Base-by-base conservation (phyloP, 225 moss, liverwort and hornwort genomes). In the Thuidium tamariscinum region DNA sequence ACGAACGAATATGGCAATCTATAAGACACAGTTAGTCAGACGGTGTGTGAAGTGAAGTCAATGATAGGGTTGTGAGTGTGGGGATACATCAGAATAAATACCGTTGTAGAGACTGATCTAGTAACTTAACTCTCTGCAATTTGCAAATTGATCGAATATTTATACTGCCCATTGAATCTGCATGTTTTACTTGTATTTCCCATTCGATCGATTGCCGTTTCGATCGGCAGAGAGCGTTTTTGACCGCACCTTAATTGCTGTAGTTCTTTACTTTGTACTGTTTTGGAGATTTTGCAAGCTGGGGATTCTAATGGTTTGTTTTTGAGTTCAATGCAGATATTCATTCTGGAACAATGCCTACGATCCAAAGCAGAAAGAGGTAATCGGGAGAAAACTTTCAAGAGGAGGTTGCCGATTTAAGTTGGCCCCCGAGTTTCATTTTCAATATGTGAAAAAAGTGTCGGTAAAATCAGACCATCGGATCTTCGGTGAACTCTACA, bases 301-400 rank as follows among this genome's bases (percentile, higher is more conserved):
- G 37, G 54, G 59, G 59, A 36, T 59, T 56, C 27, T 27, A 59
- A 59, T 37, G 54, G 16, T 25, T 56, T 48, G 34, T 16, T 49
- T 80, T 37, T 13, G 42, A 78, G 15, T 83, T 65, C n/a, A n/a
- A n/a, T 66, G 16, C 90, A 96, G 96, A 81, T 97, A 97, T 83
- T 76, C 92, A 19, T 59, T 97, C 16, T 97, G 96, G 97, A 95
- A 90, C 86, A 97, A 97, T 92, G 89, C 94, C 32, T 97, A 96
- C 82, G 90, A 92, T 82, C 95, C 96, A 13, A 86, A 94, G 55
- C 87, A 97, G 67, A 89, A 83, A 51, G 83, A 93, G 91, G 96
- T 95, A 55, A 56, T 59, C 27, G n/a, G 55, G 55, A 25, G 23
- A 23, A 52, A 55, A 15, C 16, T 54, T 20, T 18, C 10, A 2